Conservation (phyloP, 2,329 filamentous ascomycete species). For the Paraphaeosphaeria minitans region DNA sequence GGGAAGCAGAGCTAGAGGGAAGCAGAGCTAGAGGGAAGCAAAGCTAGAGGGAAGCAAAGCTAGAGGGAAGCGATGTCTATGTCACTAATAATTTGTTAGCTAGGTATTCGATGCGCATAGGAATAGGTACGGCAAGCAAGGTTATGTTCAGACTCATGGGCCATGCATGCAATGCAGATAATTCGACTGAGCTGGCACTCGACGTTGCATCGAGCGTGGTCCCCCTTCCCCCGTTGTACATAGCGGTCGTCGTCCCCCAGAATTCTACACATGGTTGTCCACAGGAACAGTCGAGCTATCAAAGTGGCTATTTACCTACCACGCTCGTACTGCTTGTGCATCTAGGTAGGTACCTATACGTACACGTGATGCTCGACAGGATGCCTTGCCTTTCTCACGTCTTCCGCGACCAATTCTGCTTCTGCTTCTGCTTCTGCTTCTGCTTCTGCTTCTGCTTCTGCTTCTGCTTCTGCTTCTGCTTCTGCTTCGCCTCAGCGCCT, state of each 20-base stretch:
- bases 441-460: neutral
- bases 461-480: neutral
- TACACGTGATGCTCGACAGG: neutral
- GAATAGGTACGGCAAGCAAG: no score
- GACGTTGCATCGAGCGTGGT: slow-evolving; percentile 1
- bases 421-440: neutral
- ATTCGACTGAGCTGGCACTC: neutral
- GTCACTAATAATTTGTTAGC: no score
- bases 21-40: no score
- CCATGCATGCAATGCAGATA: neutral
- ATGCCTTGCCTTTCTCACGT: slow-evolving; percentile 5
- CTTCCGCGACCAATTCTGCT: no score
- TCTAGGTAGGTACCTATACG: neutral
- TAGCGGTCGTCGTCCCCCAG: neutral
- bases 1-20: no score
- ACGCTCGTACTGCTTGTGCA: neutral
- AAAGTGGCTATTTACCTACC: no score
- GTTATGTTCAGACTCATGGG: neutral
- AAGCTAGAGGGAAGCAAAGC: no score
- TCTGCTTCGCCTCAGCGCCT: neutral
- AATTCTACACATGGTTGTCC: neutral
- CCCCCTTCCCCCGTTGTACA: no score
- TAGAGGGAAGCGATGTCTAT: no score
- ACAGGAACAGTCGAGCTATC: neutral
- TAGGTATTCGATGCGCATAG: no score